phyloP scores from a whole-genome alignment of 805 yeast genomes.

The Tetrapisispora arboricola region DNA sequence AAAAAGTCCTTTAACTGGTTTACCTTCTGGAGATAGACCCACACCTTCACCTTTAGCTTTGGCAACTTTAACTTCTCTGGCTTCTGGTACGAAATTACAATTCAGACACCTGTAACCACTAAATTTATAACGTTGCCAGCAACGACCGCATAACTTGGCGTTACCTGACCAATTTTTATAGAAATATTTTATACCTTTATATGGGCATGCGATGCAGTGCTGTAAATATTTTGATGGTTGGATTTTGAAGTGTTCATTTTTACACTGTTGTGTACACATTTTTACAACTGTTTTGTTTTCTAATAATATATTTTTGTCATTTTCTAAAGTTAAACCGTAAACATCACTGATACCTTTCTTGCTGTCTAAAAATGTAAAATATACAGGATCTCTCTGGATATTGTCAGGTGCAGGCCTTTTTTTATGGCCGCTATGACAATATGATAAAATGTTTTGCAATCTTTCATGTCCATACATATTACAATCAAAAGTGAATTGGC shows the following conservation, averaged over 20 bases:
- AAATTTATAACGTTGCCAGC: constrained; percentile 19
- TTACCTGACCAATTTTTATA: constrained; percentile 22
- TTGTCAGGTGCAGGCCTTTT: constrained; percentile 8
- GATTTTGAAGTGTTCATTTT: constrained; percentile 13
- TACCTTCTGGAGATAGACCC: constrained; percentile 11
- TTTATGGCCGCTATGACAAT: constrained; percentile 21
- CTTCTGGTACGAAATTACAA: constrained; percentile 21
- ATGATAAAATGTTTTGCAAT: constrained; percentile 17
- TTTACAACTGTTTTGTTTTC: constrained; percentile 17
- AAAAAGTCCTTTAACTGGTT: constrained; percentile 10
- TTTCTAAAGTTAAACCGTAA: constrained; percentile 13
- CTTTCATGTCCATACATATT: constrained; percentile 15
- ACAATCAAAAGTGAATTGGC: constrained; percentile 21
- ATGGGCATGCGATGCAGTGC: constrained; percentile 19
- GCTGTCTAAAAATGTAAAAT: constrained; percentile 15
- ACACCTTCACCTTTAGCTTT: constrained; percentile 9
- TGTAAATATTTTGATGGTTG: constrained; percentile 12
- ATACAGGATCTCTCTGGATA: constrained; percentile 13
- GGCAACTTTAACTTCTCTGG: constrained; percentile 14
- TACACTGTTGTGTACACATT: constrained; percentile 12
- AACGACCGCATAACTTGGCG: constrained; percentile 17
- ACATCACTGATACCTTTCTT: constrained; percentile 14
- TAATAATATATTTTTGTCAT: constrained; percentile 12
- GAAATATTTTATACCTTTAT: constrained; percentile 16
- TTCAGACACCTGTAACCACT: constrained; percentile 18